Percentiles rank a stretch among this genome's conserved stretches.
These are phyloP conservation scores for Stipa capillata DNA, from an alignment of 176 grass and related monocot species.

Conservation along the genomic window DNA sequence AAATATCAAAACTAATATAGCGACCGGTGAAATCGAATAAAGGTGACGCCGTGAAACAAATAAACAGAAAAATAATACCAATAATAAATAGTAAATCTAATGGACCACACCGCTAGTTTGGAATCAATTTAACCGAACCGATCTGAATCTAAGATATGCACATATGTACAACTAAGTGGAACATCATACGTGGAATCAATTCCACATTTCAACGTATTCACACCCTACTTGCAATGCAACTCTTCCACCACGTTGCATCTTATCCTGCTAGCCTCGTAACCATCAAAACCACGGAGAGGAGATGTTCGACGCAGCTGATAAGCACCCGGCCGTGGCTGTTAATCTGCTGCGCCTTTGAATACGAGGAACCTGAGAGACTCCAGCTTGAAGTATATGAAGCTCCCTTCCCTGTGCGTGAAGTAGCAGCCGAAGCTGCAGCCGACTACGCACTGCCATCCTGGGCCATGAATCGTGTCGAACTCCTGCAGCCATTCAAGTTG, in stretches of 20 bases:
- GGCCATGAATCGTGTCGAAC: constrained; percentile 70
- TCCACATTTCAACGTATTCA: background rate
- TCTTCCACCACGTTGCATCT: background rate
- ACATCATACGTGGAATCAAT: background rate
- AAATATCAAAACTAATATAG: too few relatives aligned
- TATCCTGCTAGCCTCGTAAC: background rate
- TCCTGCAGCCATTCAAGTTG: constrained; percentile 40
- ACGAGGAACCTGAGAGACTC: constrained; percentile 85
- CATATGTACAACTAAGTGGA: background rate
- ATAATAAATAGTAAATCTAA: too few relatives aligned
- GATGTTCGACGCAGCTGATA: background rate
- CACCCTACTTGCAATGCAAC: background rate
- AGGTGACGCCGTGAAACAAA: too few relatives aligned
- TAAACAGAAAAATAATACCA: too few relatives aligned
- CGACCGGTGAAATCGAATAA: too few relatives aligned
- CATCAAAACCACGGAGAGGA: background rate
- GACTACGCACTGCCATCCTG: constrained; percentile 93
- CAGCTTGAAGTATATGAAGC: constrained; percentile 88
- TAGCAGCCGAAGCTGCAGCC: constrained; percentile 91
- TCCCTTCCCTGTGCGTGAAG: constrained; percentile 84
- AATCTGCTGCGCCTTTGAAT: constrained; percentile 54
- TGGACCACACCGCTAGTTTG: background rate
- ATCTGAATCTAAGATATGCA: background rate
- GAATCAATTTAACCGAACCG: background rate
- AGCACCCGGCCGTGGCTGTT: background rate